phyloP scores from a whole-genome alignment of 768 basidiomycete genomes.

The Pulveroboletus sp. region DNA sequence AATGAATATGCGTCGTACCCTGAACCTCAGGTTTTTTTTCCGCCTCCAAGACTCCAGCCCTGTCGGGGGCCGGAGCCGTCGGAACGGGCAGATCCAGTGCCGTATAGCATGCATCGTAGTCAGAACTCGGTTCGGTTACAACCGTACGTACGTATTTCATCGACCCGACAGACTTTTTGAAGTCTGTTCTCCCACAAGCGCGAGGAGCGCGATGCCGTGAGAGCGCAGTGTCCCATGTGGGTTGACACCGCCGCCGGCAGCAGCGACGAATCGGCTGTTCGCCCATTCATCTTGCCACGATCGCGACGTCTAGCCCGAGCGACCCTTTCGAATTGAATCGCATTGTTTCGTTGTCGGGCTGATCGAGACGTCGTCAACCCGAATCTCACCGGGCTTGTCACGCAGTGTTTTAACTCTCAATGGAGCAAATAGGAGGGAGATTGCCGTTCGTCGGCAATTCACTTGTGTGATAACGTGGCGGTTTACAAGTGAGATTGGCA shows the following conservation, averaged over 20 bases:
- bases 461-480: background rate
- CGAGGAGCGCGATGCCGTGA: background rate
- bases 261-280: too few species aligned
- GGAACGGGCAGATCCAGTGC: background rate
- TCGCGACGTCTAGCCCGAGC: constrained; percentile 5
- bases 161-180: background rate
- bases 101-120: background rate
- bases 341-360: constrained; percentile 9
- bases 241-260: background rate
- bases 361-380: constrained; percentile 4
- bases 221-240: constrained; percentile 3
- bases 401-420: background rate
- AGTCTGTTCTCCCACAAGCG: background rate
- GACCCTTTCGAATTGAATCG: background rate
- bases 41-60: background rate
- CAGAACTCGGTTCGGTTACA: constrained; percentile 1
- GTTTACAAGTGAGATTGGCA: background rate
- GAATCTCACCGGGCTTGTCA: constrained; percentile 2
- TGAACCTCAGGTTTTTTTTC: background rate
- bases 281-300: background rate
- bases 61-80: too few species aligned
- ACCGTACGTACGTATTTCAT: background rate
- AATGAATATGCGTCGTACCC: background rate
- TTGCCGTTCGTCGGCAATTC: background rate
- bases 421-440: background rate